Evolutionary conservation across 1,139 yeast species (phyloP), one percentile per base, ranked within the genome.

Genomic region (Zygosaccharomyces pseudobailii): DNA sequence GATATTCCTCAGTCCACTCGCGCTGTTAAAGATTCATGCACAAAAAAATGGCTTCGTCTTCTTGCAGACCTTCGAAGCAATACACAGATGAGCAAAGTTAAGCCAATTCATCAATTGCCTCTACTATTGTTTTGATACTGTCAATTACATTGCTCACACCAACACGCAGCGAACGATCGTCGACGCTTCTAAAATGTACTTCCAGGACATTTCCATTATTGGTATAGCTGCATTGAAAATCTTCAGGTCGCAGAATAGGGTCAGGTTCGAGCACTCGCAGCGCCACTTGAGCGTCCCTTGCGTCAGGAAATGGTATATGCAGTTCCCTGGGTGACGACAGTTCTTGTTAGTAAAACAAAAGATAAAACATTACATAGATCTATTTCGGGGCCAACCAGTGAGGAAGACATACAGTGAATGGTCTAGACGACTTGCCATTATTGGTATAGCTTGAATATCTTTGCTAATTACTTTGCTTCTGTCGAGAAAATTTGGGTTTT

Each of bases 221-320:
- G 3, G 61, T 37, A 55, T 74, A 82, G 0, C 60, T 58, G 2
- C 79, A 79, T n/a, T 65, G 65, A 40, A 82, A 67, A 55, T 80
- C 87, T 44, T 77, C 73, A 0, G 82, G 81, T 61, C 80, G 82
- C 52, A 88, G 71, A 27, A 85, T 82, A 1, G 96, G 95, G 62
- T 88, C 97, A 0, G 95, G 95, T 1, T 70, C 59, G 24, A 89
- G 71, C 0, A 88, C 71, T 17, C 71, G 68, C 38, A 68, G 58
- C 0, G 94, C 92, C 3, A 86, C 80, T 4, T 50, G 47, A 0
- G 95, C 92, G 58, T 87, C 94, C 34, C 68, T 61, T 2, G 59
- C 62, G 5, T 72, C 71, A 53, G 76, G 77, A 58, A 88, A 84
- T 13, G 96, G 96, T 10, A 87, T 71, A 23, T 66, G 65, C 17